A percentile compares a stretch with the other conserved stretches of the same genome.
Evolutionary conservation across 2,329 filamentous ascomycete genomes (phyloP).

Genomic region (Drechslera avenae): DNA sequence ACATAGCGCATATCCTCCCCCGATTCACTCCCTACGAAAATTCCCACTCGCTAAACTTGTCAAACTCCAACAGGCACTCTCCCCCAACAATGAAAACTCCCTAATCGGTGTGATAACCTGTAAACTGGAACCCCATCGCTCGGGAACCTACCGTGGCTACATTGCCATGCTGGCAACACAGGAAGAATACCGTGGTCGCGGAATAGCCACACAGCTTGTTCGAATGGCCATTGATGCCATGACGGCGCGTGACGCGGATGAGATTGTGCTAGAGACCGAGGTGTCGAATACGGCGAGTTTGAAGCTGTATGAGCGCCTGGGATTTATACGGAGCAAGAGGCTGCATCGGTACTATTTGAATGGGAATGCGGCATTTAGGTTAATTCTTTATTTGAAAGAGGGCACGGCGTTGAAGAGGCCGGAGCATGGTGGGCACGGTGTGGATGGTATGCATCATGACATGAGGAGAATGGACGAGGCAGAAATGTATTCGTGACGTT

Average conservation of each 20-base stretch:
- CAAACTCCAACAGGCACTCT: conserved; percentile 34
- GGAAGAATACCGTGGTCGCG: conserved; percentile 76
- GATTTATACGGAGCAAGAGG: conserved; percentile 90
- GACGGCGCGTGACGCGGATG: conserved; percentile 81
- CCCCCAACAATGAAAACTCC: conserved; percentile 46
- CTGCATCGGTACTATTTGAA: conserved; percentile 96
- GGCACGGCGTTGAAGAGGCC: conserved; percentile 43
- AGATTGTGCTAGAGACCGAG: conserved; percentile 95
- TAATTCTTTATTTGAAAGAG: conserved; percentile 77
- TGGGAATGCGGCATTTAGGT: conserved; percentile 88
- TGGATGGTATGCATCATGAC: conserved; percentile 1
- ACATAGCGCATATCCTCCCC: too few species aligned
- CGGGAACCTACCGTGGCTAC: conserved; percentile 87
- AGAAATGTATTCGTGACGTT: conserved; percentile 10
- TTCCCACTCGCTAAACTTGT: background rate
- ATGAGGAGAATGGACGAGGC: conserved; percentile 12
- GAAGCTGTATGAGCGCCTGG: conserved; percentile 88
- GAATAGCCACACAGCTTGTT: conserved; percentile 87
- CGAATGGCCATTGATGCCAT: conserved; percentile 89
- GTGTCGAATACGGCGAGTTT: conserved; percentile 89
- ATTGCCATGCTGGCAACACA: conserved; percentile 98
- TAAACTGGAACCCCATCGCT: conserved; percentile 89
- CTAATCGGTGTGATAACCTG: conserved; percentile 92
- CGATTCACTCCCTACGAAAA: background rate
- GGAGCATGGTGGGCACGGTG: conserved; percentile 14